These are phyloP conservation scores for Raddia guianensis DNA, from an alignment of 176 grass and related monocot genomes.

Conservation along the genomic window DNA sequence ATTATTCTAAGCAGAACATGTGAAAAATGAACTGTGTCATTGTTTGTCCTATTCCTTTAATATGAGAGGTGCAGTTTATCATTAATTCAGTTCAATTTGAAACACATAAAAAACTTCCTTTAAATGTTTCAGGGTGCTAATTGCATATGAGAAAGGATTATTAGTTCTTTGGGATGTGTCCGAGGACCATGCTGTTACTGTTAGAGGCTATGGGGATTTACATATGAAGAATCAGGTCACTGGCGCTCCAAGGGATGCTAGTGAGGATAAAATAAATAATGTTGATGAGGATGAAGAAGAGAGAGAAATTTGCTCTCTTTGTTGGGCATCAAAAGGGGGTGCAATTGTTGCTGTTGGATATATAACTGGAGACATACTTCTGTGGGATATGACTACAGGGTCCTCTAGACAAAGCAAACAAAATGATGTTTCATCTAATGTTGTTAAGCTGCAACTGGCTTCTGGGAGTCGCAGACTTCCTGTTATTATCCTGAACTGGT, in stretches of 20 bases:
- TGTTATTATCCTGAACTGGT: conserved; percentile 96
- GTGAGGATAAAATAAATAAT: conserved; percentile 48
- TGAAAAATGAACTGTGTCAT: conserved; percentile 11
- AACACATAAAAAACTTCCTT: conserved; percentile 19
- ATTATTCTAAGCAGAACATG: conserved; percentile 20
- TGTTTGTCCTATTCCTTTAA: conserved; percentile 33
- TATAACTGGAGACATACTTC: conserved; percentile 87
- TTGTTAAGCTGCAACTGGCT: conserved; percentile 85
- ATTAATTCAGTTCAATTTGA: conserved; percentile 30
- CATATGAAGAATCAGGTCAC: conserved; percentile 54
- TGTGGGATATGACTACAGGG: conserved; percentile 66
- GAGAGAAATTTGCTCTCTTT: conserved; percentile 87
- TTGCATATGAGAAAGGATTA: conserved; percentile 84
- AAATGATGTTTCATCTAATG: conserved; percentile 53
- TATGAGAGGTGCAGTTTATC: conserved; percentile 3
- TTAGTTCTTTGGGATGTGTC: conserved; percentile 94
- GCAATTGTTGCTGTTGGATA: conserved; percentile 78
- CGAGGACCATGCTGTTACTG: conserved; percentile 51
- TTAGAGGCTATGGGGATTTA: conserved; percentile 60
- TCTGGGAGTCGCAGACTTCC: conserved; percentile 83
- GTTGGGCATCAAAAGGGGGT: conserved; percentile 73
- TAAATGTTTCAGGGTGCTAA: conserved; percentile 72
- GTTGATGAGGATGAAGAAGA: conserved; percentile 64
- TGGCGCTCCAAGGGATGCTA: conserved; percentile 35
- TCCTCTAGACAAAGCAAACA: conserved; percentile 60